These are phyloP conservation scores for Ocimum tenuiflorum DNA, from an alignment of 257 asterid genomes.

Conservation along the genomic window DNA sequence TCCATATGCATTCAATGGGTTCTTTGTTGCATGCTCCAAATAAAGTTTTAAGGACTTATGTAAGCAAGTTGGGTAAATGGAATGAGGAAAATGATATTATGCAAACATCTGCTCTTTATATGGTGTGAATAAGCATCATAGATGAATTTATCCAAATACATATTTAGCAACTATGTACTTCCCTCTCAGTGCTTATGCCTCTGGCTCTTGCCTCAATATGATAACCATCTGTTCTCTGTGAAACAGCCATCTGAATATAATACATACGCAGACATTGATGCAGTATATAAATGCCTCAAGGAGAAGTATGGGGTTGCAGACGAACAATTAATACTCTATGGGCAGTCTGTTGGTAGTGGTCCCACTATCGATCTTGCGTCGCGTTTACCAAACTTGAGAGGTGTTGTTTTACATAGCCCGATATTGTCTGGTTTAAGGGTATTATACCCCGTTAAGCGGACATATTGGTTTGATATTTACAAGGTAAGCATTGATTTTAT, in stretches of 20 bases:
- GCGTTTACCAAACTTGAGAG: constrained; percentile 77
- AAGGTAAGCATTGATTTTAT: constrained; percentile 45
- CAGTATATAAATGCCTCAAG: constrained; percentile 93
- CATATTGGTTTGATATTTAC: constrained; percentile 96
- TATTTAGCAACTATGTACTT: not conserved
- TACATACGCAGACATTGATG: constrained; percentile 97
- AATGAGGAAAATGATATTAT: not conserved
- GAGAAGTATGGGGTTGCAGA: constrained; percentile 90
- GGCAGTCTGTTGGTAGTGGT: constrained; percentile 99
- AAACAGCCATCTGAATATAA: constrained; percentile 96
- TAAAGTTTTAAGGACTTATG: not conserved
- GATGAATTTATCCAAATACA: not conserved
- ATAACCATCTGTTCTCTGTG: constrained; percentile 42
- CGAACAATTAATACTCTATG: constrained; percentile 82
- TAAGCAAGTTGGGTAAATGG: not conserved
- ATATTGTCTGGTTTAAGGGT: constrained; percentile 95
- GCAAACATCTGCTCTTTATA: not conserved
- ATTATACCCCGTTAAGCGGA: constrained; percentile 84
- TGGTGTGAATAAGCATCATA: not conserved
- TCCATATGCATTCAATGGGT: not conserved
- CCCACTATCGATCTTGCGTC: constrained; percentile 97
- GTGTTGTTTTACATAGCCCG: constrained; percentile 94
- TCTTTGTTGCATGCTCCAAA: too few relatives aligned
- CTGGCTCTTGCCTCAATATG: constrained; percentile 22
- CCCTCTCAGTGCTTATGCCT: constrained; percentile 9